A percentile compares a stretch with the other conserved stretches of the same genome.
These are phyloP conservation scores for Brassica hybrid DNA, from an alignment of 441 rosid genomes.

Conservation along the genomic window DNA sequence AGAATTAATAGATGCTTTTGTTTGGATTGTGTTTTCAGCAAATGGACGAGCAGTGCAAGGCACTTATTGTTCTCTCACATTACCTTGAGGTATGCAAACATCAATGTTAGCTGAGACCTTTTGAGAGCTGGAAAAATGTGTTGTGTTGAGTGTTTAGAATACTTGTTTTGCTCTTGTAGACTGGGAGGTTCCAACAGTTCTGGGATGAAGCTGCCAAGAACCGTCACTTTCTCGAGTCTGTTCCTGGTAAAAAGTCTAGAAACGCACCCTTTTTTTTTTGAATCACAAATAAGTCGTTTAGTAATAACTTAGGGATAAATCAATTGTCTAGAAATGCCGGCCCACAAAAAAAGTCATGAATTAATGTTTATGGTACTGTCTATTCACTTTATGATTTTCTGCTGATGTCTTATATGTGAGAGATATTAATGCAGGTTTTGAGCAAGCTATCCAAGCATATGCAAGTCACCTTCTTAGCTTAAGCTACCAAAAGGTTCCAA, in stretches of 20 bases:
- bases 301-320: neutral
- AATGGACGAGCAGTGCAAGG: conserved; percentile 95
- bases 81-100: conserved; percentile 71
- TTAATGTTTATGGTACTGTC: neutral
- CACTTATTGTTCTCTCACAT: conserved; percentile 84
- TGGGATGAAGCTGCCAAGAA: conserved; percentile 98
- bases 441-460: conserved; percentile 87
- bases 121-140: neutral
- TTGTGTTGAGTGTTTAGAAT: neutral
- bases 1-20: neutral
- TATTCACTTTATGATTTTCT: conserved; percentile 3
- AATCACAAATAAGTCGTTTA: neutral
- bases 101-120: neutral
- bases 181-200: conserved; percentile 88
- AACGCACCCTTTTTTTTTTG: neutral
- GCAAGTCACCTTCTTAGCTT: conserved; percentile 87
- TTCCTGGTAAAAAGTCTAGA: conserved; percentile 65
- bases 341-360: neutral
- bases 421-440: conserved; percentile 75
- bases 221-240: conserved; percentile 84
- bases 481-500: conserved; percentile 91
- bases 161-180: conserved; percentile 48
- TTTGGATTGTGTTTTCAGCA: conserved; percentile 53
- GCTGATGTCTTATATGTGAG: conserved; percentile 9
- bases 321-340: neutral